Conservation (phyloP, 805 yeast genomes). For the Clavispora phyllophila region DNA sequence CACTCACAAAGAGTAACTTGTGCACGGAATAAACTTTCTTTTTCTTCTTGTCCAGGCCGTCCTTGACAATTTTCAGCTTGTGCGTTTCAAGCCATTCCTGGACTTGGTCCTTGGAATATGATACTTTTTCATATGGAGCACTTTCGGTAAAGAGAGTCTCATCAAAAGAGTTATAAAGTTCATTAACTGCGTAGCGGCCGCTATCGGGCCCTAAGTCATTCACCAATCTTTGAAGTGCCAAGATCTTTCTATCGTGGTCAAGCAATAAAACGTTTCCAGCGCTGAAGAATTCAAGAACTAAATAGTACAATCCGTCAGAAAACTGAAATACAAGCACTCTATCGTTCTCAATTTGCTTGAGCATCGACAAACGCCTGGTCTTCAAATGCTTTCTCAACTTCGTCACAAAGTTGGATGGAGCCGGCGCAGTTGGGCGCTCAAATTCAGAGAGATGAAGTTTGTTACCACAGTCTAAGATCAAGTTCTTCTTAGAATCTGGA, state of each 20-base stretch:
- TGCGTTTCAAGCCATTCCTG: conserved; percentile 36
- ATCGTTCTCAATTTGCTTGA: conserved; percentile 74
- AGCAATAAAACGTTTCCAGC: conserved; percentile 86
- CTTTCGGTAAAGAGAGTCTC: conserved; percentile 36
- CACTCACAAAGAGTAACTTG: conserved; percentile 61
- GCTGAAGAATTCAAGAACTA: conserved; percentile 88
- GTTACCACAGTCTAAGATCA: conserved; percentile 84
- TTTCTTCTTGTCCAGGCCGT: conserved; percentile 19
- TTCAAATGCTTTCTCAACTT: conserved; percentile 85
- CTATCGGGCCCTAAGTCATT: conserved; percentile 59
- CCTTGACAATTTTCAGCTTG: conserved; percentile 19
- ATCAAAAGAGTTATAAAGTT: conserved; percentile 59
- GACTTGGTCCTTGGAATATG: conserved; percentile 28
- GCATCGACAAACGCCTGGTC: conserved; percentile 65
- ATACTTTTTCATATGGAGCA: conserved; percentile 7
- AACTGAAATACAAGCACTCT: conserved; percentile 81
- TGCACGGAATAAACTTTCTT: conserved; percentile 56
- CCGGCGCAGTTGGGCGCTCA: conserved; percentile 72
- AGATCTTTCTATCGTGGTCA: conserved; percentile 61
- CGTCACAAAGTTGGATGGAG: conserved; percentile 81
- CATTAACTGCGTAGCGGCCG: conserved; percentile 69
- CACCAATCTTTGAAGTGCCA: conserved; percentile 75
- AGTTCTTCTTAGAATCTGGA: conserved; percentile 73
- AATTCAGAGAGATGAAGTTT: conserved; percentile 74
- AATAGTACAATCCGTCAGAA: conserved; percentile 70